Base-by-base conservation (phyloP, 2,329 filamentous ascomycete species). In the Trichoderma harzianum region DNA sequence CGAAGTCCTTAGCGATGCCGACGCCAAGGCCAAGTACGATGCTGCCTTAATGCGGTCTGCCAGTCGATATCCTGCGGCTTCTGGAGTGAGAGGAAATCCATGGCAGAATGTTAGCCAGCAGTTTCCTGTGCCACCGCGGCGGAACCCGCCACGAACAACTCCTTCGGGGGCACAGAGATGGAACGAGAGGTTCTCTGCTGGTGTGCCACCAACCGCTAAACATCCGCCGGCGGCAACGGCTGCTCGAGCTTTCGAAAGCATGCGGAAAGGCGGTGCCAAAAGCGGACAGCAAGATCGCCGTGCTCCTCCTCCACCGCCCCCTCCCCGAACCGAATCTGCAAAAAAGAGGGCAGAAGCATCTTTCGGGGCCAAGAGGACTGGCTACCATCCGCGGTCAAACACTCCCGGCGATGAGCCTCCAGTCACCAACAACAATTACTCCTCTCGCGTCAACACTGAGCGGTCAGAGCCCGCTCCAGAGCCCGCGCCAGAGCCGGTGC, bases 1-100 rank as follows among this genome's bases (percentile, higher is more conserved):
- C 78, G 94, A 97, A 79, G 86, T 97, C 68, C 80, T 90, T 16
- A 84, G 82, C 30, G 86, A 88, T 72, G 83, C 86, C 1, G 81
- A 83, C 3, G 79, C 83, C 69, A 88, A 85, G 73, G 79, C 83
- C 34, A 87, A 86, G 69, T 89, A 89, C 73, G 87, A 90, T 78
- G 82, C 84, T 14, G 81, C 84, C 34, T 82, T 84, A 64, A 78
- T 78, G 30, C 81, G 78, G 14, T 69, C 75, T 18, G 77, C 66
- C 21, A 68, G 77, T 26, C 81, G 84, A 71, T 86, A 83, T 72
- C 82, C 86, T 3, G 79, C 77, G n/a, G 82, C 86, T 10, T 89
- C 88, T 26, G 87, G 87, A 11, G 86, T 89, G 36, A 84, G 79
- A 73, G 88, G 88, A 16, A 90, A 90, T 75, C 88, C 88, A 1